Percentiles rank a stretch among this genome's conserved stretches.
phyloP scores from a whole-genome alignment of 2,329 filamentous ascomycete species.

The Monilinia fructigena region DNA sequence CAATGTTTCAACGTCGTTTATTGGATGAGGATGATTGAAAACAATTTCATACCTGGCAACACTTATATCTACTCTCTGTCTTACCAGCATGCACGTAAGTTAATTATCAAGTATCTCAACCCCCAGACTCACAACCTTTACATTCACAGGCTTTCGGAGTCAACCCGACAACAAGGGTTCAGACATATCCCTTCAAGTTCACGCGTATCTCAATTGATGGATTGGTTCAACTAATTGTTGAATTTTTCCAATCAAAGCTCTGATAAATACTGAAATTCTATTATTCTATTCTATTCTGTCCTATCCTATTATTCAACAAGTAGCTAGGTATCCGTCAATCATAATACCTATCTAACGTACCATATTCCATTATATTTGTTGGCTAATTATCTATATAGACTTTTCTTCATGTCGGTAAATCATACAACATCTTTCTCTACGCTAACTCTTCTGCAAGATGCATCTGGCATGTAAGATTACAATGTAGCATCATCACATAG shows the following conservation, averaged over 20 bases:
- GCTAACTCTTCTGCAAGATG: too few relatives aligned
- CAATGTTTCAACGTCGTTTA: neutral
- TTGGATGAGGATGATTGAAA: neutral
- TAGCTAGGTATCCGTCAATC: too few relatives aligned
- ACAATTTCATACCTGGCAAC: neutral
- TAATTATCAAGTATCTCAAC: neutral
- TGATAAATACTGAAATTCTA: neutral
- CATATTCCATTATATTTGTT: too few relatives aligned
- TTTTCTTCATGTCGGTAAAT: neutral
- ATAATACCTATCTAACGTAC: too few relatives aligned
- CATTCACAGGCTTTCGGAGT: constrained; percentile 15
- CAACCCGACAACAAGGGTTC: constrained; percentile 15
- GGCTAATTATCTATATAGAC: too few relatives aligned
- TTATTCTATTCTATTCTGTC: neutral
- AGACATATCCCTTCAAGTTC: neutral
- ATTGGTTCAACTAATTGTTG: neutral
- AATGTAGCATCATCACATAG: neutral
- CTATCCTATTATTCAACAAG: neutral
- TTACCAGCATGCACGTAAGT: neutral
- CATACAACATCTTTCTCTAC: too few relatives aligned
- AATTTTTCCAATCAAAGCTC: neutral
- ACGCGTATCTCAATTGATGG: neutral
- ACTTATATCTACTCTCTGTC: neutral
- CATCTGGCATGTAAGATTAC: too few relatives aligned
- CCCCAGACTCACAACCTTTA: constrained; percentile 5